Percentiles rank a stretch among this genome's conserved stretches.
Conservation (phyloP, 2,329 filamentous ascomycete genomes). For the Hypoxylon sp. region DNA sequence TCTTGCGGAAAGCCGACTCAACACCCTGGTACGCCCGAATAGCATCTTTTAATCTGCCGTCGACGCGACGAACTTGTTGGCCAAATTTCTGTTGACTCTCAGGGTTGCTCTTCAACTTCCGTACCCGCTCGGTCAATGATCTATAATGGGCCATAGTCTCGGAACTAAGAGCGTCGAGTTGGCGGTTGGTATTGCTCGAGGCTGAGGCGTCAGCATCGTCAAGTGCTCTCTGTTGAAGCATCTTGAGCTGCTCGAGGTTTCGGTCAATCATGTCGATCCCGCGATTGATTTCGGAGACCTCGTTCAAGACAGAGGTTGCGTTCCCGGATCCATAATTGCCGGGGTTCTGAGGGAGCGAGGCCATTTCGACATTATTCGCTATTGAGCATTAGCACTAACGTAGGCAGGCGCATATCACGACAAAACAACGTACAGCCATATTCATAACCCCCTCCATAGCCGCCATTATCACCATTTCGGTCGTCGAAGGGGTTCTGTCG, state of each 20-base stretch:
- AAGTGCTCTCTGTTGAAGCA: slow-evolving; percentile 79
- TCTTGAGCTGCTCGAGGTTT: slow-evolving; percentile 79
- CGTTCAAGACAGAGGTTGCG: slow-evolving; percentile 85
- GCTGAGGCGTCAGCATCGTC: slow-evolving; percentile 80
- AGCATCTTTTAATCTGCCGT: slow-evolving; percentile 83
- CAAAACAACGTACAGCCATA: slow-evolving; percentile 60
- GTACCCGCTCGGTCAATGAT: slow-evolving; percentile 82
- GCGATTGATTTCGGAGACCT: slow-evolving; percentile 84
- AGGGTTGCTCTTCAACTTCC: slow-evolving; percentile 84
- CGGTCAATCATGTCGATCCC: slow-evolving; percentile 81
- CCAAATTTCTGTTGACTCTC: slow-evolving; percentile 82
- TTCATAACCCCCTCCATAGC: slow-evolving; percentile 57
- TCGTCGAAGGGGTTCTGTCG: slow-evolving; percentile 73
- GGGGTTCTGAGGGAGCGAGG: slow-evolving; percentile 70
- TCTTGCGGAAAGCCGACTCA: slow-evolving; percentile 84
- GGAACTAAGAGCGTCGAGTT: slow-evolving; percentile 80
- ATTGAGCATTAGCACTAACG: slow-evolving; percentile 37
- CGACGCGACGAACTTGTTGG: slow-evolving; percentile 84
- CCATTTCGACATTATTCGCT: slow-evolving; percentile 78
- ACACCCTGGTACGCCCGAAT: slow-evolving; percentile 86
- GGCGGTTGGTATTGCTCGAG: slow-evolving; percentile 74
- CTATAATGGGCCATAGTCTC: slow-evolving; percentile 90
- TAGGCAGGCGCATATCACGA: background rate
- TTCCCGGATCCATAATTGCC: slow-evolving; percentile 66
- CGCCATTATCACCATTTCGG: slow-evolving; percentile 60